Evolutionary conservation across 2,329 filamentous ascomycete genomes (phyloP).

Genomic region (Chaetomium sp.): DNA sequence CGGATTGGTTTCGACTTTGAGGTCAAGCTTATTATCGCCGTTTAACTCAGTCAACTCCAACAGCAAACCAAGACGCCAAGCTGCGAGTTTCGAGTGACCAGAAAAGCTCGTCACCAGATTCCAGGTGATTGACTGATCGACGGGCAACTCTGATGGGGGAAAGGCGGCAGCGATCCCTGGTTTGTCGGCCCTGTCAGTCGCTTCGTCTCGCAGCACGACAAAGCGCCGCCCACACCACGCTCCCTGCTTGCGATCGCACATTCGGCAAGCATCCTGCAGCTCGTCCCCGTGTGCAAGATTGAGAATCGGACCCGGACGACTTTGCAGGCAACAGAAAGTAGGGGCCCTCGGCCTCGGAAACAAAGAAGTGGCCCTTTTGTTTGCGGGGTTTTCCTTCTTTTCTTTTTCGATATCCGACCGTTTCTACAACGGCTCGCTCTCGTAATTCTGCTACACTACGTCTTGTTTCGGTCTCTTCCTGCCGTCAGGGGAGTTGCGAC

Average conservation of each 20-base stretch:
- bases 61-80: neutral
- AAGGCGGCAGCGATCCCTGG: conserved; percentile 4
- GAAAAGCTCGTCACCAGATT: neutral
- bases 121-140: conserved; percentile 12
- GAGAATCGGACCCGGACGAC: neutral
- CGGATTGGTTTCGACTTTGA: no score
- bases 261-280: neutral
- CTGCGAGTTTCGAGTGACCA: neutral
- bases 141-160: conserved; percentile 1
- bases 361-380: no score
- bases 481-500: no score
- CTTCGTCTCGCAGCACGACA: neutral
- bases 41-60: no score
- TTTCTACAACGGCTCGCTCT: no score
- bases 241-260: conserved; percentile 1
- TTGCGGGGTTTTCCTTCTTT: no score
- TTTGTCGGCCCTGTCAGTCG: neutral
- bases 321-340: conserved; percentile 1
- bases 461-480: no score
- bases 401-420: no score
- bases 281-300: neutral
- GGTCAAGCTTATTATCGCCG: no score
- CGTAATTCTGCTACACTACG: no score
- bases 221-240: neutral
- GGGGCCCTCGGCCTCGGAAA: no score